Evolutionary conservation across 495 filamentous ascomycete species (phyloP).

Genomic region (Aspergillus saccharolyticus): DNA sequence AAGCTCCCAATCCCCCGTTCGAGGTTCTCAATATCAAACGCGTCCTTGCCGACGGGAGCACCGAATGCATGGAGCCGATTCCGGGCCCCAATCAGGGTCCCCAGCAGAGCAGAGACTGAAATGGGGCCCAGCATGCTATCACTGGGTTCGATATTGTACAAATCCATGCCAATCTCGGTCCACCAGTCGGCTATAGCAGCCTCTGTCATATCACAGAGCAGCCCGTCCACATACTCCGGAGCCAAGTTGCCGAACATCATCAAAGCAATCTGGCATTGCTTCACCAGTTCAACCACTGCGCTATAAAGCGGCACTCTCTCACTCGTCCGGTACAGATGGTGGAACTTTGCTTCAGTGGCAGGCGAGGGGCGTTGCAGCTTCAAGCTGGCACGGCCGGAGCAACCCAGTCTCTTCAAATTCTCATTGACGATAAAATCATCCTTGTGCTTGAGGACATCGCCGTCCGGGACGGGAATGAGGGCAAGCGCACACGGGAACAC

Average conservation of each 20-base stretch:
- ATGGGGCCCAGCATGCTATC: conserved; percentile 91
- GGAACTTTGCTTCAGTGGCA: conserved; percentile 85
- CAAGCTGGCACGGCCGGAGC: conserved; percentile 82
- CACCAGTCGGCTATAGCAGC: conserved; percentile 92
- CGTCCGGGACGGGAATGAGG: conserved; percentile 81
- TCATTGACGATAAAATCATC: conserved; percentile 93
- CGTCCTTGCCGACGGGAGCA: conserved; percentile 84
- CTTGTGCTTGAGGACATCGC: conserved; percentile 74
- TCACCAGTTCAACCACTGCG: conserved; percentile 84
- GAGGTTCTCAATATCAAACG: conserved; percentile 75
- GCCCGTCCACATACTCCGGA: conserved; percentile 85
- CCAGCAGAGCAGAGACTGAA: conserved; percentile 82
- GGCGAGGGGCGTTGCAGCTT: conserved; percentile 68
- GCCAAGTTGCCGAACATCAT: conserved; percentile 82
- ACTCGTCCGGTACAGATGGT: conserved; percentile 81
- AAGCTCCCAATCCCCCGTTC: conserved; percentile 83
- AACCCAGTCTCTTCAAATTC: conserved; percentile 85
- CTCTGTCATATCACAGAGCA: conserved; percentile 91
- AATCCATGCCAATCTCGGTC: conserved; percentile 85
- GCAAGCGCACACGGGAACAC: conserved; percentile 85
- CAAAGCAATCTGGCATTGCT: conserved; percentile 84
- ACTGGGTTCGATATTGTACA: conserved; percentile 84
- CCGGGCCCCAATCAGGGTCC: conserved; percentile 81
- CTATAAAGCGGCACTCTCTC: conserved; percentile 71
- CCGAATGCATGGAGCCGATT: conserved; percentile 79